A percentile compares a stretch with the other conserved stretches of the same genome.
Conservation (phyloP, 1,284 basidiomycete genomes). For the Ustilago crameri region DNA sequence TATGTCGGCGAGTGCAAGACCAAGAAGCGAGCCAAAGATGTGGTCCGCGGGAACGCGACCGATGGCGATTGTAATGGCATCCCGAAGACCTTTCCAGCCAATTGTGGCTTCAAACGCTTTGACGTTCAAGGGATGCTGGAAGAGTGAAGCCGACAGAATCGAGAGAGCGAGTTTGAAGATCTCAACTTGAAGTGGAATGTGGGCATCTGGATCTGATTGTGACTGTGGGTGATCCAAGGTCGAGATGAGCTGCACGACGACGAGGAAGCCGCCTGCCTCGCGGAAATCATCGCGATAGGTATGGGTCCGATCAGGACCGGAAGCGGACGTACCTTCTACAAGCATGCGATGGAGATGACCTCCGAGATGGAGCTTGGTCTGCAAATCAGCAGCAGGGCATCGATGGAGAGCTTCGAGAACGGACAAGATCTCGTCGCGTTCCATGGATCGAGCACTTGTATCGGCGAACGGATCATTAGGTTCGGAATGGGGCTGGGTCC, state of each 20-base stretch:
- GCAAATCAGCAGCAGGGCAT: conserved; percentile 30
- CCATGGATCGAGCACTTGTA: conserved; percentile 7
- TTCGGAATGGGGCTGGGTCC: conserved; percentile 1
- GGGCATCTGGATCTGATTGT: conserved; percentile 1
- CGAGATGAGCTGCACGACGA: conserved; percentile 57
- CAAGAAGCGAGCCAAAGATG: conserved; percentile 50
- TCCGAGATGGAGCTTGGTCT: conserved; percentile 48
- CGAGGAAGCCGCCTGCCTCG: conserved; percentile 57
- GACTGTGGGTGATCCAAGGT: conserved; percentile 29
- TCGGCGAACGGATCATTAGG: conserved; percentile 15
- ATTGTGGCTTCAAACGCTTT: conserved; percentile 47
- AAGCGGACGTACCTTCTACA: conserved; percentile 24
- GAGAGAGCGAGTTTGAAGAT: conserved; percentile 56
- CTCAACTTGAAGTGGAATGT: conserved; percentile 35
- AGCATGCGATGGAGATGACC: conserved; percentile 54
- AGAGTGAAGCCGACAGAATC: conserved; percentile 53
- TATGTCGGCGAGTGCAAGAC: conserved; percentile 56
- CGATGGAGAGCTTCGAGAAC: conserved; percentile 42
- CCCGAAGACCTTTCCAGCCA: conserved; percentile 53
- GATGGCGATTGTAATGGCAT: conserved; percentile 31
- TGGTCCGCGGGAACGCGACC: conserved; percentile 17
- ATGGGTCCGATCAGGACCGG: conserved; percentile 16
- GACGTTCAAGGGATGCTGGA: conserved; percentile 49
- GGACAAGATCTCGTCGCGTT: conserved; percentile 43
- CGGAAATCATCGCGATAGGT: conserved; percentile 52